phyloP scores from a whole-genome alignment of 2,329 filamentous ascomycete species.

The Neopestalotiopsis sp. region DNA sequence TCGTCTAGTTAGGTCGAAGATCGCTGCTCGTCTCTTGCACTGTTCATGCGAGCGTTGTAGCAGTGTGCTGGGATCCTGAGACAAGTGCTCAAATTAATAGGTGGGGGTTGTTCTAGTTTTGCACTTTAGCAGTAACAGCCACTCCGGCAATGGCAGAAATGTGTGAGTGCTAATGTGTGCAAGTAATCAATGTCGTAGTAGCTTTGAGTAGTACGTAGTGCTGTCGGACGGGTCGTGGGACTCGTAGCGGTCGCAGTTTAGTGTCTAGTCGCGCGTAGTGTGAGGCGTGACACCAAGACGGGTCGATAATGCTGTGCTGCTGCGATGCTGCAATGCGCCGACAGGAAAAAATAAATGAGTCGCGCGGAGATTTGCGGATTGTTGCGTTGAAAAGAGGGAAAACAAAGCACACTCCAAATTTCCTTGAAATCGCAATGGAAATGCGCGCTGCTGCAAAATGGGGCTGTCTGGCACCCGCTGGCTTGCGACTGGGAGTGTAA shows the following conservation, averaged over 20 bases:
- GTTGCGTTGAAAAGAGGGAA: not conserved
- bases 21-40: not conserved
- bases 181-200: not conserved
- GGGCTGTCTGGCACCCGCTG: not conserved
- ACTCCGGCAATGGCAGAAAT: not conserved
- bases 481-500: not conserved
- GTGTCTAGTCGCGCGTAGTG: not conserved
- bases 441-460: not conserved
- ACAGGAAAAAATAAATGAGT: not conserved
- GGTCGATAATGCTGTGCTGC: not conserved
- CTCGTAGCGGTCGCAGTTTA: not conserved
- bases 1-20: not conserved
- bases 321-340: not conserved
- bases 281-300: not conserved
- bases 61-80: slow-evolving; percentile 1
- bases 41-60: not conserved
- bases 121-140: not conserved
- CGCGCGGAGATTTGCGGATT: not conserved
- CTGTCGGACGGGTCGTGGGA: not conserved
- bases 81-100: slow-evolving; percentile 1
- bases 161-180: not conserved
- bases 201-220: not conserved
- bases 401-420: not conserved
- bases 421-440: not conserved
- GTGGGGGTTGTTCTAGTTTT: not conserved